These are phyloP conservation scores for Isatis tinctoria DNA, from an alignment of 345 rosid species.

Conservation along the genomic window DNA sequence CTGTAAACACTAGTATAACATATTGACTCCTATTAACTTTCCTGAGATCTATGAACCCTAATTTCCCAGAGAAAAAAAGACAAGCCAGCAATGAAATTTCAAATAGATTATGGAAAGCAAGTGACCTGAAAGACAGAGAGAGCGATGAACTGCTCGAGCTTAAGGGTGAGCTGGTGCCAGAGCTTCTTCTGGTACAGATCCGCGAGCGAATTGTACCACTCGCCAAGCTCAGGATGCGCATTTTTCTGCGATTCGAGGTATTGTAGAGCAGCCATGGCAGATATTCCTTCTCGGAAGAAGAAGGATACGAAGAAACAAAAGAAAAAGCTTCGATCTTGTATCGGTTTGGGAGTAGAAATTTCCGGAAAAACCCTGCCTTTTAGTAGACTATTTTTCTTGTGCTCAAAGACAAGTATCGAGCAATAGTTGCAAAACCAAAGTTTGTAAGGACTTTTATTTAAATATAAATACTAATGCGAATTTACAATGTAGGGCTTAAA, in stretches of 20 bases:
- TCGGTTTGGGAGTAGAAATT: not conserved
- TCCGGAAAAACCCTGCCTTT: constrained; percentile 6
- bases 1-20: not conserved
- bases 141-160: constrained; percentile 92
- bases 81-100: not conserved
- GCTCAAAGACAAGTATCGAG: constrained; percentile 31
- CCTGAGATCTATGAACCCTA: constrained; percentile 25
- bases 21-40: not conserved
- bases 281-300: not conserved
- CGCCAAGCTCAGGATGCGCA: constrained; percentile 72
- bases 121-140: constrained; percentile 74
- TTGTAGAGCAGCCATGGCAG: constrained; percentile 78
- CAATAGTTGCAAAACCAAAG: not conserved
- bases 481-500: not conserved
- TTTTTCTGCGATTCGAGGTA: constrained; percentile 67
- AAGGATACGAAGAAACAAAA: not conserved
- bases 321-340: constrained; percentile 23
- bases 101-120: not conserved
- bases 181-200: constrained; percentile 98
- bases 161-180: constrained; percentile 96
- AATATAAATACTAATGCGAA: not conserved
- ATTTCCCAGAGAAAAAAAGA: not conserved
- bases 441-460: not conserved
- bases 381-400: constrained; percentile 33
- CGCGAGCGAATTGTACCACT: constrained; percentile 92